A percentile compares a stretch with the other conserved stretches of the same genome.
Conservation (phyloP, 305 asterid genomes). For the Galium porrigens region DNA sequence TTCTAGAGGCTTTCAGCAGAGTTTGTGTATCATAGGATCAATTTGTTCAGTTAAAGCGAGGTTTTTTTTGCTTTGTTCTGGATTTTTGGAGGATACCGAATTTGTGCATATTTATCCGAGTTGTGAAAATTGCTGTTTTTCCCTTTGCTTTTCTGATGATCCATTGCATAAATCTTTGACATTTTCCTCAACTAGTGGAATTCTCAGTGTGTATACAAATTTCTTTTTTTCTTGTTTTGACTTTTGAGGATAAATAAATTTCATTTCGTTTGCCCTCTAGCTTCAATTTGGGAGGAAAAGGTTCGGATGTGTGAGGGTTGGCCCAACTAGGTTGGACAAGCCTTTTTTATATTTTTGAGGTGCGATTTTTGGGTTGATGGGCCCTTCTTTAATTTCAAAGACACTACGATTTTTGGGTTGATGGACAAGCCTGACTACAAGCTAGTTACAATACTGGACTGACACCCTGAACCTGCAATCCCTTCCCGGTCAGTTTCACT, state of each 20-base stretch:
- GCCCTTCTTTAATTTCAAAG: no score
- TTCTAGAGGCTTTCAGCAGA: conserved; percentile 20
- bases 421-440: no score
- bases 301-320: no score
- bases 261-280: background rate
- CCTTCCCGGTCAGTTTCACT: no score
- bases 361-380: no score
- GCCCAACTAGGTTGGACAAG: no score
- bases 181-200: conserved; percentile 1
- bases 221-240: background rate
- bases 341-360: no score
- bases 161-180: background rate
- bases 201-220: background rate
- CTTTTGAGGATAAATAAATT: background rate
- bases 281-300: background rate
- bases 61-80: conserved; percentile 5
- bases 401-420: no score
- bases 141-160: background rate
- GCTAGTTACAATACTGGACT: no score
- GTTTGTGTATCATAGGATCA: background rate
- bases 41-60: background rate
- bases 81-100: background rate
- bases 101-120: conserved; percentile 8
- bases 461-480: no score
- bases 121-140: background rate